These are phyloP conservation scores for Plantago lanceolata DNA, from an alignment of 305 asterid genomes.

Conservation along the genomic window DNA sequence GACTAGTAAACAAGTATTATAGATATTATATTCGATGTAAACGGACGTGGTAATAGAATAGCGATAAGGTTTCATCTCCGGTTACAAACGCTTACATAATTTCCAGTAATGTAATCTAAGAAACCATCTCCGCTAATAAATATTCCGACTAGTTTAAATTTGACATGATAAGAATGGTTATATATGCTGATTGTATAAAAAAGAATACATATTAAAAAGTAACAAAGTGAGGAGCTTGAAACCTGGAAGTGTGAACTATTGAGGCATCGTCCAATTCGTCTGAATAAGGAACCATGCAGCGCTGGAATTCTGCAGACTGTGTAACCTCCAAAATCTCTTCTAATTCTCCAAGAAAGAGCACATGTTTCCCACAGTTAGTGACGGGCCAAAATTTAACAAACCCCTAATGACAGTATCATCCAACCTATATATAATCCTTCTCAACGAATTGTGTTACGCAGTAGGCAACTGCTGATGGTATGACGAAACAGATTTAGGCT, in stretches of 20 bases:
- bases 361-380: constrained; percentile 73
- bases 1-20: no score
- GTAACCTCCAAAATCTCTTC: constrained; percentile 86
- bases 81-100: no score
- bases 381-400: constrained; percentile 81
- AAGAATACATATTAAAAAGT: constrained; percentile 16
- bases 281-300: constrained; percentile 73
- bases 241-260: constrained; percentile 87
- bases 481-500: constrained; percentile 50
- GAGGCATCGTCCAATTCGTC: constrained; percentile 67
- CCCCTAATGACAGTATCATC: constrained; percentile 76
- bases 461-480: constrained; percentile 77
- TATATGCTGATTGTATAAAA: background rate
- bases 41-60: no score
- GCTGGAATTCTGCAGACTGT: constrained; percentile 63
- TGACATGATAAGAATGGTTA: background rate
- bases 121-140: no score
- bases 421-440: constrained; percentile 69
- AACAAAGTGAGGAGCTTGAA: constrained; percentile 16
- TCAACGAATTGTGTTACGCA: constrained; percentile 78
- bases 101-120: no score
- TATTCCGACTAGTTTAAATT: constrained; percentile 3
- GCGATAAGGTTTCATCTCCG: no score
- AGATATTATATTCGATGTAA: no score
- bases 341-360: constrained; percentile 74